phyloP scores from a whole-genome alignment of 306 rosid species.

The Alnus rubra region DNA sequence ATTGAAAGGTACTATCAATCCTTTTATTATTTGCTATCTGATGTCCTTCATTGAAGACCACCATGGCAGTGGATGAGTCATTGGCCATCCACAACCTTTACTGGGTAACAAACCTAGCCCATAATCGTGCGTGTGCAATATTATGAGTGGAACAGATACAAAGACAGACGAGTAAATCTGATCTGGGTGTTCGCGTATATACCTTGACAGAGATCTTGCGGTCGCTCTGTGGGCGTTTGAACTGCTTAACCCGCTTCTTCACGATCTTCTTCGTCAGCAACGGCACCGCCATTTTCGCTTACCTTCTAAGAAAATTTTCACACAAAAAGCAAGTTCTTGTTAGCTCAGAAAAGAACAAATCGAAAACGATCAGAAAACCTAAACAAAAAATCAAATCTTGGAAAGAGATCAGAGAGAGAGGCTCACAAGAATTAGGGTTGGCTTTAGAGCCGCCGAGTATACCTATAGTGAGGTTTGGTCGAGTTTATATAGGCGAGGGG shows the following conservation, averaged over 20 bases:
- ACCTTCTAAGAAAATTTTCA: background rate
- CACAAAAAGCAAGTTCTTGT: background rate
- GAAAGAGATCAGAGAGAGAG: background rate
- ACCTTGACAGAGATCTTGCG: conserved; percentile 84
- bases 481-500: conserved; percentile 13
- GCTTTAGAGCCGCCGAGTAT: conserved; percentile 21
- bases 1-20: too few species aligned
- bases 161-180: background rate
- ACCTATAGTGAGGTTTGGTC: background rate
- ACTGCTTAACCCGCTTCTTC: conserved; percentile 81
- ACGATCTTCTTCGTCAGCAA: conserved; percentile 63
- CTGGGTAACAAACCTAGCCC: too few species aligned
- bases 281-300: conserved; percentile 67
- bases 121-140: too few species aligned
- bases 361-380: background rate
- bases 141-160: background rate
- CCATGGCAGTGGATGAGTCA: too few species aligned
- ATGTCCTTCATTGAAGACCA: too few species aligned
- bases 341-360: background rate
- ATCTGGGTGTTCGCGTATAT: background rate
- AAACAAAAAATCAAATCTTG: background rate
- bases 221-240: conserved; percentile 80
- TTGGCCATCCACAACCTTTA: too few species aligned
- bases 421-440: conserved; percentile 24
- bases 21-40: too few species aligned